Conservation (phyloP, 306 rosid species). For the Datisca glomerata region DNA sequence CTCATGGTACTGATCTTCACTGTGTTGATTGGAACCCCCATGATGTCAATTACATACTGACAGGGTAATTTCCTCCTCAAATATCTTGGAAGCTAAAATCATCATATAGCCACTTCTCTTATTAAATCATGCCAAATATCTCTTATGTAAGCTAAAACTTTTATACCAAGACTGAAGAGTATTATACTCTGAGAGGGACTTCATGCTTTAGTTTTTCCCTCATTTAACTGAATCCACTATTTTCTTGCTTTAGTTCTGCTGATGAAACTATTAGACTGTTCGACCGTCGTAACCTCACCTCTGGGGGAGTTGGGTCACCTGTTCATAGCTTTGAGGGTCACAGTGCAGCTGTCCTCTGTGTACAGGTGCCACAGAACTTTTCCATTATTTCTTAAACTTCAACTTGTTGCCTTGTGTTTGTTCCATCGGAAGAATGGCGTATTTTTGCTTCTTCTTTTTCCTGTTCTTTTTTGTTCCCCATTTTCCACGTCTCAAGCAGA, state of each 20-base stretch:
- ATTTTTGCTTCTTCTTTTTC: too few species aligned
- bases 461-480: neutral
- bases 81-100: too few species aligned
- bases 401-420: too few species aligned
- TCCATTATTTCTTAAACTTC: too few species aligned
- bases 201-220: too few species aligned
- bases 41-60: constrained; percentile 73
- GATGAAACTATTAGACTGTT: constrained; percentile 62
- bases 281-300: constrained; percentile 56
- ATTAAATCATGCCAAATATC: too few species aligned
- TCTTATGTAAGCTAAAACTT: neutral
- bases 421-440: too few species aligned
- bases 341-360: constrained; percentile 31
- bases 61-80: constrained; percentile 87
- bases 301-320: constrained; percentile 26
- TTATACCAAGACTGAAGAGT: too few species aligned
- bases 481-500: neutral
- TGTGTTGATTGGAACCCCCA: constrained; percentile 99
- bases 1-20: constrained; percentile 95
- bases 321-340: constrained; percentile 34
- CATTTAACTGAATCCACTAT: too few species aligned
- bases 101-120: too few species aligned
- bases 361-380: constrained; percentile 21
- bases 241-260: constrained; percentile 6
- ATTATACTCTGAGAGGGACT: too few species aligned